These are phyloP conservation scores for Tremellales sp. DNA, from an alignment of 1,284 basidiomycete species.

Conservation along the genomic window DNA sequence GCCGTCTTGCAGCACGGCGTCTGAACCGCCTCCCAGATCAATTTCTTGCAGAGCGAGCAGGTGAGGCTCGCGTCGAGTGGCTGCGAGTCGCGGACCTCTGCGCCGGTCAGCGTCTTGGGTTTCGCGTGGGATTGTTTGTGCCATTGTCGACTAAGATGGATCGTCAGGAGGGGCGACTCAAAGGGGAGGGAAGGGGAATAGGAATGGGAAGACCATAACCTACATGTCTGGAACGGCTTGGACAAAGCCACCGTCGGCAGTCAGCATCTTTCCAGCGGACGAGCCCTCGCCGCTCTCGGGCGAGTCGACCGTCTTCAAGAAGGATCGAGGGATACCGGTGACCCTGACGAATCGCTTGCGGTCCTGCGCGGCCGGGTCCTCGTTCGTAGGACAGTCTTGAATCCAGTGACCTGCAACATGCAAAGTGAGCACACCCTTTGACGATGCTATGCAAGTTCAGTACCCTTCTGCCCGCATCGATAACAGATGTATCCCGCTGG, in stretches of 20 bases:
- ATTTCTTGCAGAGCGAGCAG: conserved; percentile 83
- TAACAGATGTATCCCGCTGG: conserved; percentile 98
- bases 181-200: neutral
- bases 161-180: neutral
- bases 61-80: conserved; percentile 71
- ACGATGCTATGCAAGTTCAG: conserved; percentile 26
- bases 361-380: conserved; percentile 90
- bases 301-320: conserved; percentile 92
- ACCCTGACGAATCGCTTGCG: conserved; percentile 94
- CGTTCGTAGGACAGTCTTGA: conserved; percentile 97
- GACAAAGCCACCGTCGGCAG: conserved; percentile 92
- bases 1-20: conserved; percentile 82
- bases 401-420: conserved; percentile 86
- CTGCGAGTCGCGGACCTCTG: conserved; percentile 75
- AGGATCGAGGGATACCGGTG: conserved; percentile 94
- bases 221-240: conserved; percentile 89
- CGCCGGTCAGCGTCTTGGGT: conserved; percentile 70
- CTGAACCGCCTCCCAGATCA: conserved; percentile 83
- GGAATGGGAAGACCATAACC: conserved; percentile 44
- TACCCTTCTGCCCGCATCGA: conserved; percentile 95
- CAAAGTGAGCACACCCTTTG: neutral
- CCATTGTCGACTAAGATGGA: conserved; percentile 55
- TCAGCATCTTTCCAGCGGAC: conserved; percentile 87
- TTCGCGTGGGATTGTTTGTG: conserved; percentile 76
- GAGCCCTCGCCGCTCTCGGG: conserved; percentile 64